Evolutionary conservation across 2,329 filamentous ascomycete genomes (phyloP).

Genomic region (Phaeosphaeria sp.): DNA sequence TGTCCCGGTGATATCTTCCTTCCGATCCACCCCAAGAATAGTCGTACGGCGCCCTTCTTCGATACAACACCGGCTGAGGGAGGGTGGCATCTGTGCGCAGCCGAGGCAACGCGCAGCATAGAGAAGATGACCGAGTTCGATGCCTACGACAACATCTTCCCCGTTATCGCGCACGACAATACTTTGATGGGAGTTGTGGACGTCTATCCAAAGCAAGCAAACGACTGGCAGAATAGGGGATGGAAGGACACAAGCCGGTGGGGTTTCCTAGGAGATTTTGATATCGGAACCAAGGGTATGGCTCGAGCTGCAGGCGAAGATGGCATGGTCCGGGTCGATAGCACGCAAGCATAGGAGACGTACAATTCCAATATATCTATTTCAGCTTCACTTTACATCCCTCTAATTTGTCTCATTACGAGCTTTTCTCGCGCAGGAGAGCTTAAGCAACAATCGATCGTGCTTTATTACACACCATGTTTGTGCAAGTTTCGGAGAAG

Average conservation of each 20-base stretch:
- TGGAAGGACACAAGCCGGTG: not conserved
- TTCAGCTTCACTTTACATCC: too few relatives aligned
- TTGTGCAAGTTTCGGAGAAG: too few relatives aligned
- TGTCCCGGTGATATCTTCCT: not conserved
- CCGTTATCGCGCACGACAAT: not conserved
- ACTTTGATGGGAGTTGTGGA: not conserved
- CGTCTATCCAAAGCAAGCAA: not conserved
- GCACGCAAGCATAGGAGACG: too few relatives aligned
- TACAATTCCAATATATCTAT: too few relatives aligned
- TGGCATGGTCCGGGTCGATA: too few relatives aligned
- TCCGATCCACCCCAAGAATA: not conserved
- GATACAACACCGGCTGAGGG: not conserved
- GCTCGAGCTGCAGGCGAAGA: too few relatives aligned
- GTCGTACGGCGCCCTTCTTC: not conserved
- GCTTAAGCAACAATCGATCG: too few relatives aligned
- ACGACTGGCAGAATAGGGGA: not conserved
- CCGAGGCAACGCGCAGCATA: not conserved
- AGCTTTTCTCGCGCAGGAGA: too few relatives aligned
- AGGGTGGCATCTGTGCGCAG: not conserved
- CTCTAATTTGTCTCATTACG: too few relatives aligned
- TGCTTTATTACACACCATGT: too few relatives aligned
- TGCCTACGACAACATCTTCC: conserved; percentile 8
- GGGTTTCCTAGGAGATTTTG: not conserved
- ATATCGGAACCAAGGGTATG: too few relatives aligned
- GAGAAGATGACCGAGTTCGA: not conserved